Evolutionary conservation across 129 eudicot genomes (phyloP).

Genomic region (Helianthus tuberosus): DNA sequence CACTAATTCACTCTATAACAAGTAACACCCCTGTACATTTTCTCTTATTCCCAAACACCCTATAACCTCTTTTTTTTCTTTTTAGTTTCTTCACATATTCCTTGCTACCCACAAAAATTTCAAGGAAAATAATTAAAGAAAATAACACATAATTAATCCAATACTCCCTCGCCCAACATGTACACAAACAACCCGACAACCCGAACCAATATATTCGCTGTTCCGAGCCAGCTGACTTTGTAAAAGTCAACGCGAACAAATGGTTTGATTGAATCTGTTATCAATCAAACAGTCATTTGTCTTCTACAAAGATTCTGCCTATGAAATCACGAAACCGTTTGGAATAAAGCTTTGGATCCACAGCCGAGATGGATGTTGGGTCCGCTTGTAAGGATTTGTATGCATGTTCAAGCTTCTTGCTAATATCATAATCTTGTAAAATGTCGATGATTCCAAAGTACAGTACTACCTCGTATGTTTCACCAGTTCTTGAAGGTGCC

Average conservation of each 20-base stretch:
- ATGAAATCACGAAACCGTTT: constrained; percentile 85
- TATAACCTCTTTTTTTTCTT: constrained; percentile 22
- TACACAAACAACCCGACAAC: constrained; percentile 42
- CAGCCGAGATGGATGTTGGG: constrained; percentile 91
- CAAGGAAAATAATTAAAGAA: constrained; percentile 35
- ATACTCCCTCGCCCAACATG: constrained; percentile 40
- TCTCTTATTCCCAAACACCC: constrained; percentile 57
- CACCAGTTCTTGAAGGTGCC: constrained; percentile 61
- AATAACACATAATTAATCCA: constrained; percentile 32
- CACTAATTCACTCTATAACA: constrained; percentile 48
- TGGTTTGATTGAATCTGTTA: constrained; percentile 33
- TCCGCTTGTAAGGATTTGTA: constrained; percentile 95
- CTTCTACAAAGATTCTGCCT: constrained; percentile 83
- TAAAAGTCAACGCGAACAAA: constrained; percentile 48
- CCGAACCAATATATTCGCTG: background rate
- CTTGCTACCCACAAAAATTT: constrained; percentile 46
- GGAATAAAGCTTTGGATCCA: constrained; percentile 93
- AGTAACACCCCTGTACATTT: constrained; percentile 62
- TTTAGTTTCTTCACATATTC: constrained; percentile 45
- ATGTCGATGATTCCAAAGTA: constrained; percentile 96
- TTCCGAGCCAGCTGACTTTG: constrained; percentile 32
- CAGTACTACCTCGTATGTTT: constrained; percentile 80
- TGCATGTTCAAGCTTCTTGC: constrained; percentile 96
- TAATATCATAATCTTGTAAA: constrained; percentile 90
- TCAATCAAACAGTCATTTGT: constrained; percentile 46